Percentiles rank a stretch among this genome's conserved stretches.
phyloP scores from a whole-genome alignment of 169 alveolate genomes.

The Plasmodium vinckei region DNA sequence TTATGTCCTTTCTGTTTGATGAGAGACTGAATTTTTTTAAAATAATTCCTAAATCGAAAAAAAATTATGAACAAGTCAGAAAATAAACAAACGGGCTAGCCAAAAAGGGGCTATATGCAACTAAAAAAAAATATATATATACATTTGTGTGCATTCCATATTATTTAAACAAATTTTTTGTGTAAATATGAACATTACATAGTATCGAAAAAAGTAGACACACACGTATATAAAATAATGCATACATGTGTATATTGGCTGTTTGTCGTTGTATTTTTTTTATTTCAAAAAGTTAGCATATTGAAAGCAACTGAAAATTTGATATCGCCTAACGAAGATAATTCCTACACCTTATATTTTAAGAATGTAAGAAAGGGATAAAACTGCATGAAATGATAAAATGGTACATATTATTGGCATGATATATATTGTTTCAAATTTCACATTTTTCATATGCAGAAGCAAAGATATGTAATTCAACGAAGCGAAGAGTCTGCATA shows the following conservation, averaged over 20 bases:
- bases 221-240: not conserved
- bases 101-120: slow-evolving; percentile 2
- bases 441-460: slow-evolving; percentile 21
- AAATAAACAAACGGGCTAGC: not conserved
- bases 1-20: no score
- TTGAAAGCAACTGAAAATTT: slow-evolving; percentile 8
- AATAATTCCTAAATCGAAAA: no score
- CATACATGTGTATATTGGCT: slow-evolving; percentile 31
- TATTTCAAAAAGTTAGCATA: slow-evolving; percentile 19
- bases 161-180: not conserved
- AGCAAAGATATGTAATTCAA: slow-evolving; percentile 60
- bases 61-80: not conserved
- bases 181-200: not conserved
- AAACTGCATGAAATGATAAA: not conserved
- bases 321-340: slow-evolving; percentile 12
- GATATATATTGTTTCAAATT: no score
- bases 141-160: not conserved
- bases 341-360: slow-evolving; percentile 52
- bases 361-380: slow-evolving; percentile 32
- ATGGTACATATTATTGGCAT: not conserved
- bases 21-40: no score
- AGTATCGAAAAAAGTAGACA: not conserved
- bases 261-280: slow-evolving; percentile 17
- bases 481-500: slow-evolving; percentile 53
- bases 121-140: not conserved